phyloP scores from a whole-genome alignment of 1,284 basidiomycete genomes.

The Phylloboletellus chloephorus region DNA sequence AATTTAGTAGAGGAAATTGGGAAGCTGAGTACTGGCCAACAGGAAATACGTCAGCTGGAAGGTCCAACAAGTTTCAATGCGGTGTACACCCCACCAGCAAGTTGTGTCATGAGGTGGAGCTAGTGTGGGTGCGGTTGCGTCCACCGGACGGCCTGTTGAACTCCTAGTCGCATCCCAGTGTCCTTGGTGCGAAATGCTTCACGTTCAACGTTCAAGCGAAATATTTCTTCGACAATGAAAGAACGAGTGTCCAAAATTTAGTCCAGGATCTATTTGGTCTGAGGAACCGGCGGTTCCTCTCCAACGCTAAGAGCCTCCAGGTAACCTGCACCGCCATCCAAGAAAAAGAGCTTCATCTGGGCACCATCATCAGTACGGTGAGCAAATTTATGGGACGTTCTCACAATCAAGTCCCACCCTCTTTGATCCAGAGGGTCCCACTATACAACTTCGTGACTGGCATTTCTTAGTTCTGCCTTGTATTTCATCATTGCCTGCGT shows the following conservation, averaged over 20 bases:
- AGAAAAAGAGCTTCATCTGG: constrained; percentile 44
- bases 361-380: constrained; percentile 11
- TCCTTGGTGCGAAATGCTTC: constrained; percentile 39
- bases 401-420: constrained; percentile 48
- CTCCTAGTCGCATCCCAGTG: constrained; percentile 50
- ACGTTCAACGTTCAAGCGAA: constrained; percentile 41
- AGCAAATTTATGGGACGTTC: constrained; percentile 12
- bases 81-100: constrained; percentile 49
- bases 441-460: constrained; percentile 50
- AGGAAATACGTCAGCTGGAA: constrained; percentile 50
- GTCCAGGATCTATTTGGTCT: constrained; percentile 45
- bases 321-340: constrained; percentile 49
- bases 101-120: constrained; percentile 48
- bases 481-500: constrained; percentile 40
- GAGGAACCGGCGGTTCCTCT: constrained; percentile 39
- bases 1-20: neutral
- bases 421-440: constrained; percentile 43
- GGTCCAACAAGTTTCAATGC: constrained; percentile 56
- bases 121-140: constrained; percentile 48
- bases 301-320: constrained; percentile 32
- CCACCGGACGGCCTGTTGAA: constrained; percentile 46
- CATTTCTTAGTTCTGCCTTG: constrained; percentile 40
- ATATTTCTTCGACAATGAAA: constrained; percentile 38
- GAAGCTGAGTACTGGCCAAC: constrained; percentile 28
- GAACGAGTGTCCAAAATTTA: constrained; percentile 35